Evolutionary conservation across 1,284 basidiomycete species (phyloP), one percentile per base, ranked within the genome.

Genomic region (Naganishia liquefaciens): DNA sequence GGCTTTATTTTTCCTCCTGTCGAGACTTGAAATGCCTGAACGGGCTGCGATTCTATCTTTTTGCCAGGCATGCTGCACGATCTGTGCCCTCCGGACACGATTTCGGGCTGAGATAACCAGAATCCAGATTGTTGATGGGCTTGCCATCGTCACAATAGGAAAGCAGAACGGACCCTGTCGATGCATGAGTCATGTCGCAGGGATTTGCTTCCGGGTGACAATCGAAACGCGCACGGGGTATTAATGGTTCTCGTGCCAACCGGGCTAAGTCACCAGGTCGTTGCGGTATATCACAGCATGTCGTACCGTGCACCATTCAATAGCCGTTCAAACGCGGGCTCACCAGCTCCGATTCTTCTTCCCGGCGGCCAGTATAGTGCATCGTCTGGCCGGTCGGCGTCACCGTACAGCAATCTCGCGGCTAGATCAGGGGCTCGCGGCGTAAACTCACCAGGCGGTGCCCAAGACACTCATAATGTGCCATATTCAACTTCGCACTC

Each of bases 1-100:
- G 77, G 76, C 75, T 80, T 80, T 54, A 78, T 75, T 72, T 81
- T 81, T 39, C 80, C 80, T 63, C 80, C 80, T 44, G 43, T 55
- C 54, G 54, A 37, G 27, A 30, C 43, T 25, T 19, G 40, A 17
- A 25, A 19, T 17, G 23, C 54, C n/a, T 13, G 9, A 2, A 13
- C 11, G 27, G 39, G 11, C 9, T 17, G 39, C 27, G 39, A 6
- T 44, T 43, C 54, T 0, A 25, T 55, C 54, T 43, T 46, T 15
- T 42, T 23, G 19, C 39, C 54, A 21, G 43, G 40, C 43, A 42
- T 46, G 6, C 9, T 54, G n/a, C n/a, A 11, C 53, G 30, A 39
- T 27, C n/a, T 17, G 2, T 44, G 10, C 19, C 23, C 43, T 23
- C 19, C 19, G 2, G 5, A 23, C 10, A 49, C 13, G n/a, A 25